Conservation (phyloP, 495 filamentous ascomycete species). For the Neurospora sp. region DNA sequence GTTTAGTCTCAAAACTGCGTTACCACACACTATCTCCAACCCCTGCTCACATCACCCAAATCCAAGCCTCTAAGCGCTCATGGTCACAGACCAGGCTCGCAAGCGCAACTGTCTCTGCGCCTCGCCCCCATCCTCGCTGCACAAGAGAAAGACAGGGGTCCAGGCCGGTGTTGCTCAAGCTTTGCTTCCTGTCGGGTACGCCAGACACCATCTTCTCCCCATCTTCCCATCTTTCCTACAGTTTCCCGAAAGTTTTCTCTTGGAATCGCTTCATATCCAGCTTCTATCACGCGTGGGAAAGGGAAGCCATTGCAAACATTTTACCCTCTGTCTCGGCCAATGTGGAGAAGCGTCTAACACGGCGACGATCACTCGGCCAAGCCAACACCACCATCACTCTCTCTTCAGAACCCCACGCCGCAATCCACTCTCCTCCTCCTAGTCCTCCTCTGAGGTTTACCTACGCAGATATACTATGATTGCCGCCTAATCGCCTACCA, state of each 20-base stretch:
- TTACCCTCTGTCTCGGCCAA: background rate
- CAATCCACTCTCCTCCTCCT: background rate
- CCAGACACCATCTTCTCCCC: background rate
- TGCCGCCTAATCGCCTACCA: constrained; percentile 11
- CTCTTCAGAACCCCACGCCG: constrained; percentile 2
- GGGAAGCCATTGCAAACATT: background rate
- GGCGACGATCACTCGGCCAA: background rate
- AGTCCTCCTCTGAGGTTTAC: background rate
- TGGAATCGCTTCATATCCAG: background rate
- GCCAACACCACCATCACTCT: background rate
- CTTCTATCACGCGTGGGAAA: background rate
- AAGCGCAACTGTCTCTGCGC: constrained; percentile 1
- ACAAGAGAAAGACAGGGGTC: background rate
- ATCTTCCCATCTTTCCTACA: background rate
- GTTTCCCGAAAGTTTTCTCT: background rate
- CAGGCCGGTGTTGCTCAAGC: background rate
- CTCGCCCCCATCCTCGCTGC: background rate
- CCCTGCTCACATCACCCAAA: background rate
- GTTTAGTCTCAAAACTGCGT: background rate
- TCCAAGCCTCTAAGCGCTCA: constrained; percentile 1
- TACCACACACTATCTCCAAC: background rate
- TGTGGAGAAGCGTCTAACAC: background rate
- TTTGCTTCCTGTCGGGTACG: background rate
- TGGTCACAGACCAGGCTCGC: constrained; percentile 2
- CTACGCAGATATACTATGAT: constrained; percentile 8